phyloP scores from a whole-genome alignment of 164 flowering plant genomes.

The Piper longum region DNA sequence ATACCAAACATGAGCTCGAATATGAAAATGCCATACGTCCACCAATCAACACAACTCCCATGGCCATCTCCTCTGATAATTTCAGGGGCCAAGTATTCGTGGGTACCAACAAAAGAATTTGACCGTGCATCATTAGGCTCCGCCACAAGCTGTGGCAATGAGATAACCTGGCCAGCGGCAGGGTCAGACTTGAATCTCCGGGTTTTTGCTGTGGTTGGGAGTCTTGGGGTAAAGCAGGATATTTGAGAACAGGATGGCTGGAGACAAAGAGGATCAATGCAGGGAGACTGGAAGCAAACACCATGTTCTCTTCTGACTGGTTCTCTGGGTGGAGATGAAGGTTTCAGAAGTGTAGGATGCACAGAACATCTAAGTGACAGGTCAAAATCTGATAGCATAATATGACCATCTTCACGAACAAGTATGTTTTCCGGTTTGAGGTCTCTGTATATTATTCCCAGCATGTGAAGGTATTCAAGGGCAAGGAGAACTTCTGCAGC shows the following conservation, averaged over 20 bases:
- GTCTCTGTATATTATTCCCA: slow-evolving; percentile 81
- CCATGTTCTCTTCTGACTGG: slow-evolving; percentile 26
- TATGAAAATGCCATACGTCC: slow-evolving; percentile 73
- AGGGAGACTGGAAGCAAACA: slow-evolving; percentile 36
- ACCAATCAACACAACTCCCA: slow-evolving; percentile 91
- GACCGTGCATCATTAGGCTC: slow-evolving; percentile 87
- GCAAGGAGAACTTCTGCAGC: slow-evolving; percentile 79
- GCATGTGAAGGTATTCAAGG: slow-evolving; percentile 86
- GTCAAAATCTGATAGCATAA: slow-evolving; percentile 87
- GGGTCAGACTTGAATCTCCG: slow-evolving; percentile 32
- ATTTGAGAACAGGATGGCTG: slow-evolving; percentile 62
- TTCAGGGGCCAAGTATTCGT: slow-evolving; percentile 88
- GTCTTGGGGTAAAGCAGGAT: slow-evolving; percentile 62
- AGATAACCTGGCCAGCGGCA: slow-evolving; percentile 25
- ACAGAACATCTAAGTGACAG: slow-evolving; percentile 62
- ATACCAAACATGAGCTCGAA: slow-evolving; percentile 67
- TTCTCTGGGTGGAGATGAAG: slow-evolving; percentile 25
- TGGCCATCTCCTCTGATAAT: slow-evolving; percentile 77
- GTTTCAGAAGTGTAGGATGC: slow-evolving; percentile 40
- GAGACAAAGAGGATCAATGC: slow-evolving; percentile 72
- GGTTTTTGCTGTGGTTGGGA: slow-evolving; percentile 37
- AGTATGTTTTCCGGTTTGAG: slow-evolving; percentile 79
- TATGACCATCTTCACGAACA: slow-evolving; percentile 83
- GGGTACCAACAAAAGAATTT: slow-evolving; percentile 86
- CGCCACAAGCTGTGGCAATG: slow-evolving; percentile 65